Evolutionary conservation across 148 eudicot genomes (phyloP).

Genomic region (Fagopyrum esculentum): DNA sequence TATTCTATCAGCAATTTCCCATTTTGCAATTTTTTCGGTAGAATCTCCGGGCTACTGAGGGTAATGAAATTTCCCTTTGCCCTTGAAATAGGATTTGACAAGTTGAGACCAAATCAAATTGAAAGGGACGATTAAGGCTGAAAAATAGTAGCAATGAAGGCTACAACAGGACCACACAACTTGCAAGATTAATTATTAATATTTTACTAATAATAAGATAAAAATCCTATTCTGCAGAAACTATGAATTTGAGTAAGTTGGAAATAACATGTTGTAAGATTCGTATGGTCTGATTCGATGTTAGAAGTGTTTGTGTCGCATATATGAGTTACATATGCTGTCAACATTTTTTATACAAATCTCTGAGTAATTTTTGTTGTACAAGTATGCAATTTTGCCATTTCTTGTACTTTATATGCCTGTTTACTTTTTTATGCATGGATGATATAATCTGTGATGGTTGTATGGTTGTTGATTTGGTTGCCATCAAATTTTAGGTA

Average conservation of each 20-base stretch:
- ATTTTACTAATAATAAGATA: too few relatives aligned
- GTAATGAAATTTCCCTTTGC: too few relatives aligned
- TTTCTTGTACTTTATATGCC: neutral
- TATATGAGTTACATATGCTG: neutral
- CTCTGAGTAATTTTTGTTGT: neutral
- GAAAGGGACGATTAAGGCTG: too few relatives aligned
- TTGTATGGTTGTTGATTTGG: neutral
- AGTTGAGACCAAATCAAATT: too few relatives aligned
- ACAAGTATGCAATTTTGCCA: neutral
- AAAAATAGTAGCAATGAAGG: too few relatives aligned
- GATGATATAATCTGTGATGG: slow-evolving; percentile 5
- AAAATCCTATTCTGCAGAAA: neutral
- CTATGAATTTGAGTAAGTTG: neutral
- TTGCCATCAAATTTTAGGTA: slow-evolving; percentile 36
- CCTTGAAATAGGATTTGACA: too few relatives aligned
- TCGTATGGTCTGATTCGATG: neutral
- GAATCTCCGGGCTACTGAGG: too few relatives aligned
- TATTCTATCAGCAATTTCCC: too few relatives aligned
- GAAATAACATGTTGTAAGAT: neutral
- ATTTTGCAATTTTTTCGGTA: too few relatives aligned
- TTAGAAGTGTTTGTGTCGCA: neutral
- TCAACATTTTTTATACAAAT: neutral
- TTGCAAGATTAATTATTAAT: too few relatives aligned
- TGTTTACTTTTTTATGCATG: neutral
- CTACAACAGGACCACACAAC: too few relatives aligned